Base-by-base conservation (phyloP, 2,329 filamentous ascomycete genomes). In the Fusarium camptoceras region DNA sequence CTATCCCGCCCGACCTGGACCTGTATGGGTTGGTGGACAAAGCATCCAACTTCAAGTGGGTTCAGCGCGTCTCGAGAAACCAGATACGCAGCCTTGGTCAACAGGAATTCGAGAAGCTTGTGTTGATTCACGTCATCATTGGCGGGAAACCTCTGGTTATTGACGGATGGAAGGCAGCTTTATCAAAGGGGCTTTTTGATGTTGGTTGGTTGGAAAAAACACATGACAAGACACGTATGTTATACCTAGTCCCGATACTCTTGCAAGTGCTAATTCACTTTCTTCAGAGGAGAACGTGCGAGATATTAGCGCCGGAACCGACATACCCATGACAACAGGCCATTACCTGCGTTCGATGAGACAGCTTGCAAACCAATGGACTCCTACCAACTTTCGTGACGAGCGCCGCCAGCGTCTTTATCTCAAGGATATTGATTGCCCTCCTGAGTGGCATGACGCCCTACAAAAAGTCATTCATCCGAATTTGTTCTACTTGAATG, bases 381-480 rank as follows among this genome's bases (percentile, higher is more conserved):
- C 86, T 11, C 83, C 88, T 0, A 86, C 85, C 48, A 95, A 93
- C 68, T 97, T 92, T 77, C 90, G 90, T 64, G 92, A 97, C 69
- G 89, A 93, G 66, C 88, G 89, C 39, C 86, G 92, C 24, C 96
- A 99, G 77, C 89, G 96, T 15, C 88, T 98, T 3, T 99, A 99
- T 78, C 83, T 98, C 25, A 99, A 99, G 76, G 96, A 99, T 77
- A 98, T 99, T 63, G 96, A 99, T 78, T 98, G 94, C 73, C 96
- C 96, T 1, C 83, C 87, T 2, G 90, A 95, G 61, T 99, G 96
- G 96, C 89, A 91, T 54, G 87, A 95, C 28, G 90, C 92, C 61
- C 82, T 99, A 20, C 89, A 89, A 70, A 90, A 92, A 51, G 83
- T 93, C 30, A 91, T 98, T 8, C 94, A 95, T 1, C 88, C 91